Evolutionary conservation across 345 rosid genomes (phyloP).

Genomic region (Eucalyptus caleyi): DNA sequence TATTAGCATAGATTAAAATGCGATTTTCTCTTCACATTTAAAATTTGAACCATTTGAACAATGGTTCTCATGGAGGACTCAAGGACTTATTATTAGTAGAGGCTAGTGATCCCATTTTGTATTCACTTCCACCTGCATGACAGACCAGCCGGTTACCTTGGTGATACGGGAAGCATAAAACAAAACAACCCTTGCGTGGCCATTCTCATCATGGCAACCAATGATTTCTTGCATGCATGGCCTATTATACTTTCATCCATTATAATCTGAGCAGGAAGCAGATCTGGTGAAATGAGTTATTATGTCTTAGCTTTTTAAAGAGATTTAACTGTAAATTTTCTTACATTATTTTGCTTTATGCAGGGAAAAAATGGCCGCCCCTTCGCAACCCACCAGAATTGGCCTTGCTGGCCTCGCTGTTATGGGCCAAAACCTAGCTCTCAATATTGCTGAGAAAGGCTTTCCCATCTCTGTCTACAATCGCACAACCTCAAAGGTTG

Average conservation of each 20-base stretch:
- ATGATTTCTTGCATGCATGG: background rate
- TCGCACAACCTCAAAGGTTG: conserved; percentile 80
- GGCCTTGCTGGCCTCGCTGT: conserved; percentile 96
- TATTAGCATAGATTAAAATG: background rate
- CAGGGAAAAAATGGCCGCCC: conserved; percentile 49
- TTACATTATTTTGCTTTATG: background rate
- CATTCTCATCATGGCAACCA: background rate
- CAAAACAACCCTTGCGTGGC: background rate
- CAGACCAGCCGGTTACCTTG: background rate
- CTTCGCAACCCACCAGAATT: conserved; percentile 48
- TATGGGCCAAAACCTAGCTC: conserved; percentile 96
- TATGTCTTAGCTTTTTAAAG: background rate
- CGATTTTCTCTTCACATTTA: background rate
- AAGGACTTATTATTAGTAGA: background rate
- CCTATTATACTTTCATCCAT: background rate
- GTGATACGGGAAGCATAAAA: background rate
- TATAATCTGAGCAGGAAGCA: background rate
- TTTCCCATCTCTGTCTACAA: conserved; percentile 94
- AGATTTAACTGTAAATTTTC: background rate
- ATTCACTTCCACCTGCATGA: background rate
- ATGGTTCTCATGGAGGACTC: background rate
- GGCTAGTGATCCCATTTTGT: background rate
- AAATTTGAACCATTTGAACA: background rate
- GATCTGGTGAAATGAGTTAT: background rate
- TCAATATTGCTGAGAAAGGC: conserved; percentile 92